These are phyloP conservation scores for Ceratocystis destructans DNA, from an alignment of 2,329 filamentous ascomycete species.

Conservation along the genomic window DNA sequence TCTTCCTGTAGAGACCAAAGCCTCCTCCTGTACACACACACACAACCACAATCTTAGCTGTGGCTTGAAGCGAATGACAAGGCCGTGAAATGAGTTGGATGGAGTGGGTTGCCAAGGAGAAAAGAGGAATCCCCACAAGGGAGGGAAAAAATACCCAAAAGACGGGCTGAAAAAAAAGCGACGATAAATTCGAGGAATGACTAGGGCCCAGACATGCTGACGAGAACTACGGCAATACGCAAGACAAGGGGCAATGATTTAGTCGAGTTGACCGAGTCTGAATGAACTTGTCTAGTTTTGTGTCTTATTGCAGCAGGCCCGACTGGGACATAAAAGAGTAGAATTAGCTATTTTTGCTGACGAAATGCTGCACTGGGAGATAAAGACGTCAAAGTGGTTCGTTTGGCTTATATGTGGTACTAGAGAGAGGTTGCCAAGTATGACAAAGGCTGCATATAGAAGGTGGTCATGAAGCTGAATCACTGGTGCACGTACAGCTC, in stretches of 20 bases:
- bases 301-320: no score
- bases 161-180: neutral
- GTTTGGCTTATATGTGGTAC: neutral
- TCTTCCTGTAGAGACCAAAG: neutral
- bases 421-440: neutral
- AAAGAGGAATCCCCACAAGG: constrained; percentile 5
- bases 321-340: no score
- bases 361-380: no score
- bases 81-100: neutral
- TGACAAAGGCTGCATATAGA: neutral
- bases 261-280: no score
- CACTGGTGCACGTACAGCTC: neutral
- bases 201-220: neutral
- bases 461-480: neutral
- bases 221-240: neutral
- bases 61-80: constrained; percentile 9
- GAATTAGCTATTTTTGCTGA: no score
- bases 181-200: neutral
- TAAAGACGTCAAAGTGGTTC: neutral
- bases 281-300: no score
- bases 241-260: no score
- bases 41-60: constrained; percentile 2
- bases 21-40: neutral
- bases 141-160: constrained; percentile 4
- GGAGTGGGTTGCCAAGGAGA: constrained; percentile 3